Evolutionary conservation across 305 asterid genomes (phyloP).

Genomic region (Fraxinus greggii): DNA sequence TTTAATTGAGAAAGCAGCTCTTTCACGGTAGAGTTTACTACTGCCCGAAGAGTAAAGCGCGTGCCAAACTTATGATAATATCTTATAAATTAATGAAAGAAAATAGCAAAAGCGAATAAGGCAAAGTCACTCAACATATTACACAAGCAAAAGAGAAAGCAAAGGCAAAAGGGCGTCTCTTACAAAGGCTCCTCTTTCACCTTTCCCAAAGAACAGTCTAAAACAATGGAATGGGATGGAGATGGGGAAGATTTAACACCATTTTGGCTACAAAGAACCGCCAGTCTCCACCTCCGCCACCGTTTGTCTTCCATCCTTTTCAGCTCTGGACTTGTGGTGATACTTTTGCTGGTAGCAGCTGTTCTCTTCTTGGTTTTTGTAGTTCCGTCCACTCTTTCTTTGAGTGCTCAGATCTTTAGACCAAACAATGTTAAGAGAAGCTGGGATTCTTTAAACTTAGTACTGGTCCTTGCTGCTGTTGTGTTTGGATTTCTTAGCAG

Average conservation of each 20-base stretch:
- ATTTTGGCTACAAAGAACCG: constrained; percentile 64
- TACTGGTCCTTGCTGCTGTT: constrained; percentile 66
- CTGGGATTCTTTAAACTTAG: constrained; percentile 76
- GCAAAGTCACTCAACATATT: neutral
- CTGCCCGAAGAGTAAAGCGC: neutral
- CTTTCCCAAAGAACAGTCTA: constrained; percentile 23
- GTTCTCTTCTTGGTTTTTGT: constrained; percentile 50
- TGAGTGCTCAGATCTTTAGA: constrained; percentile 50
- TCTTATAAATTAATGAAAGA: neutral
- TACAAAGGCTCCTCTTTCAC: constrained; percentile 12
- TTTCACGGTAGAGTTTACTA: neutral
- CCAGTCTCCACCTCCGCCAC: constrained; percentile 49
- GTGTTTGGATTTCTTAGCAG: constrained; percentile 72
- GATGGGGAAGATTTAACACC: constrained; percentile 55
- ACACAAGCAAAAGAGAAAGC: neutral
- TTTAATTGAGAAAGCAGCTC: no score
- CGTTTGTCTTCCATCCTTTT: constrained; percentile 47
- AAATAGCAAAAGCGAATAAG: neutral
- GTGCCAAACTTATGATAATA: neutral
- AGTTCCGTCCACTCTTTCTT: constrained; percentile 53
- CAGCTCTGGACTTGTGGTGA: constrained; percentile 61
- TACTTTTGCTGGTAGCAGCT: constrained; percentile 58
- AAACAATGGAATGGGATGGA: constrained; percentile 47
- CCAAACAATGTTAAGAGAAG: constrained; percentile 69
- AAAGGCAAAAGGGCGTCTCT: neutral